Base-by-base conservation (phyloP, 2,329 filamentous ascomycete species). In the Phialophora verrucosa region DNA sequence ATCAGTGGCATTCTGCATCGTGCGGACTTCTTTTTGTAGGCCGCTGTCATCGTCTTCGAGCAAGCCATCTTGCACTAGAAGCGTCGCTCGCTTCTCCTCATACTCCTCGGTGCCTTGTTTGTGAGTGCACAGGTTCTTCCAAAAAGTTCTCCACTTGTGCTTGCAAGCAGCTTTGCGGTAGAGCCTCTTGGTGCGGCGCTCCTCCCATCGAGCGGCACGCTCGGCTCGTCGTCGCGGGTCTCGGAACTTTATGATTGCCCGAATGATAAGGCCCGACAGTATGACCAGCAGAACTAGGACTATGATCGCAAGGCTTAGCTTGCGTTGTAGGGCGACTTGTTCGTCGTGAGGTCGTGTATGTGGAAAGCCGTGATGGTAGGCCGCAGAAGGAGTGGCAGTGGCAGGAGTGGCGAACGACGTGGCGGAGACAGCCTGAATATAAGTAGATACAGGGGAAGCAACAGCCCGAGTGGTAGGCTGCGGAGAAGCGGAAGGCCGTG, bases 161-260 rank as follows among this genome's bases (percentile, higher is more conserved):
- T 81, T 77, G 25, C 83, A 80, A 23, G 85, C 85, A 32, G 85
- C 84, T 35, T 81, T 79, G 51, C 81, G 81, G 70, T 87, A 88
- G 7, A 82, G 79, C 12, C 81, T 78, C 11, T 78, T 82, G 31
- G 81, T 83, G 32, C 80, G 77, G 59, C 84, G 80, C 74, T 87
- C 84, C 76, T 88, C 85, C 14, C 80, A 80, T 51, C 81, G 78
- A 17, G 85, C 83, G 8, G 83, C 80, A 29, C 84, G 79, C 64
- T 87, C 85, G 12, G 81, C 83, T 64, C 82, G 81, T 32, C 79
- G 81, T 35, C 83, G 81, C 27, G 81, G 78, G 59, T 82, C 82
- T 70, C 81, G 80, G 67, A 80, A 85, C 68, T 82, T 76, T 27
- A 78, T 79, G 62, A 84, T 77, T 50, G 82, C 76, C 4, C 77